Conservation (phyloP, 192 early-diverging fungal species). For the Backusella luteola region DNA sequence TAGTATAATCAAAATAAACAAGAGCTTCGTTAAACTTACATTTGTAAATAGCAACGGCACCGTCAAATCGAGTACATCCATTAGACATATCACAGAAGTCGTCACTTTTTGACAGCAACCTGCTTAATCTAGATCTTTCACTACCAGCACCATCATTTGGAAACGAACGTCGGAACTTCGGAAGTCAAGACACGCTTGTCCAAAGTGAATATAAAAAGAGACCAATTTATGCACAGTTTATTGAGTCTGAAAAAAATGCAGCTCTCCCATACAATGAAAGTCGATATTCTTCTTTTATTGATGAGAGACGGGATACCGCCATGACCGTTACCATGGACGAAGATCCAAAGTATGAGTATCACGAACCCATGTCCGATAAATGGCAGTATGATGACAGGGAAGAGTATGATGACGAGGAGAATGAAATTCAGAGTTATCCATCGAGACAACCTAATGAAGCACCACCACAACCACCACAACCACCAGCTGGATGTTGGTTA, state of each 20-base stretch:
- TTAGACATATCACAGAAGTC: not conserved
- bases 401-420: not conserved
- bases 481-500: not conserved
- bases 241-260: slow-evolving; percentile 6
- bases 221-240: slow-evolving; percentile 14
- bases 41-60: not conserved
- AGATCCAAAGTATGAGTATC: not conserved
- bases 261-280: not conserved
- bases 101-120: slow-evolving; percentile 1
- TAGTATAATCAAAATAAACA: not conserved
- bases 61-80: not conserved
- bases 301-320: not conserved
- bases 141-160: not conserved
- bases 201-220: slow-evolving; percentile 4
- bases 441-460: not conserved
- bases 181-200: slow-evolving; percentile 27
- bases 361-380: not conserved
- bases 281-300: not conserved
- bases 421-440: not conserved
- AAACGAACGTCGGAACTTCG: not conserved
- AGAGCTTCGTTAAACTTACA: not conserved
- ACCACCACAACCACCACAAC: not conserved
- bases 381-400: not conserved
- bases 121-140: slow-evolving; percentile 8
- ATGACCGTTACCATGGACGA: not conserved